Base-by-base conservation (phyloP, 2,329 filamentous ascomycete genomes). In the Endoconidiophora laricicola region DNA sequence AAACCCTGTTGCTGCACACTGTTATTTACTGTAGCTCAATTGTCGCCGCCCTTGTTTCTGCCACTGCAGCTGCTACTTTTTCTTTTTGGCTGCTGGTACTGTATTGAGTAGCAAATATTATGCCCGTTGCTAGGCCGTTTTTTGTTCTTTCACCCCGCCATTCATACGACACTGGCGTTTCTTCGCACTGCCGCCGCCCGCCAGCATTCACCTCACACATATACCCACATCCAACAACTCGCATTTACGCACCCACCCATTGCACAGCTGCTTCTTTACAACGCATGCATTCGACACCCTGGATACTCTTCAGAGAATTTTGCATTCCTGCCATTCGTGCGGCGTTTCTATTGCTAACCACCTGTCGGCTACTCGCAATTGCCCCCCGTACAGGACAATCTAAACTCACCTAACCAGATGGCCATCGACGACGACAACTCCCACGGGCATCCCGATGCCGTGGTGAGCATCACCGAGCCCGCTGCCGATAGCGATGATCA, bases 361-460 rank as follows among this genome's bases (percentile, higher is more conserved):
- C 24, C 12, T 33, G 9, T 33, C 29, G 29, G 29, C 29, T 23
- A 20, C 29, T 29, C 9, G 12, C n/a, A 16, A 10, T 18, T 43
- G 24, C 39, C 38, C 47, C 24, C 22, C 39, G 24, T 33, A 43
- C 41, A 52, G 50, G 26, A 47, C 29, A 44, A 48, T 14, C 38
- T 44, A 12, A 48, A 48, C 38, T 47, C 41, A 9, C 47, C 44
- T 16, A 43, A 44, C 37, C 45, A 46, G 20, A 53, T 53, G 51
- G 46, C 43, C 41, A 37, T 49, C 37, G 46, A 49, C 47, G 51
- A 49, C n/a, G 51, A 49, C 29, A 40, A 49, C 29, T 39, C 40
- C 26, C 40, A 44, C 43, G 36, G 29, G 9, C 51, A 46, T 43
- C 47, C 51, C 47, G 51, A 49, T 6, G 36, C 47, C 26, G 45